Base-by-base conservation (phyloP, 208 protist genomes). In the Kentomonas sorsogonicus region DNA sequence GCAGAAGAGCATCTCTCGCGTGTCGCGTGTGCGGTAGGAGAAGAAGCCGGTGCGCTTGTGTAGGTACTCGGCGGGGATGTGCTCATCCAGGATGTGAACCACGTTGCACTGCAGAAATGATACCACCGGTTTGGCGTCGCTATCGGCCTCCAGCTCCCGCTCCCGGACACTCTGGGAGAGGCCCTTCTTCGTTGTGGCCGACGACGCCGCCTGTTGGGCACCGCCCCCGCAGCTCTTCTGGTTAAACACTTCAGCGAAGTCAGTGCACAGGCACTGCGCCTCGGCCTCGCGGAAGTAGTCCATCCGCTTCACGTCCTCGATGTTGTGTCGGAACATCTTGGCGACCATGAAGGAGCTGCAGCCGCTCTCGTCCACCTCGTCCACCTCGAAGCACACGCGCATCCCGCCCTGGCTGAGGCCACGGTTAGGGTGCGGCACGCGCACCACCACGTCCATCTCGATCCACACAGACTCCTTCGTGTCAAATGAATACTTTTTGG, bases 351-450 rank as follows among this genome's bases (percentile, higher is more conserved):
- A 18, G 5, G 50, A 73, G 18, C 45, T 26, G 20, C 4, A 34
- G 18, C 62, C 68, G 40, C 61, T 41, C 2, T 67, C 56, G 23
- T 73, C 65, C n/a, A 74, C 22, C 51, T 82, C 78, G 43, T 69
- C 63, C 40, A 81, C 70, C 31, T 78, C 67, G 53, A 69, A 86
- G 56, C 69, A 81, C 5, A 73, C 59, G n/a, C 78, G 74, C 74
- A 86, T 81, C 30, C 73, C 78, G 25, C 78, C 78, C 46, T 72
- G 65, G 16, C 47, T 40, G 18, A 81, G 56, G 1, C 45, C 57
- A 16, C 48, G 43, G 53, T 69, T 59, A 11, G 75, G 75, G 52
- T 60, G 59, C 27, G 58, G 33, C 22, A 83, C 57, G 45, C 61
- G 58, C 15, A 83, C 41, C 58, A 70, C 61, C 15, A 51, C 65